Base-by-base conservation (phyloP, 1,284 basidiomycete genomes). In the Marasmius oreades region DNA sequence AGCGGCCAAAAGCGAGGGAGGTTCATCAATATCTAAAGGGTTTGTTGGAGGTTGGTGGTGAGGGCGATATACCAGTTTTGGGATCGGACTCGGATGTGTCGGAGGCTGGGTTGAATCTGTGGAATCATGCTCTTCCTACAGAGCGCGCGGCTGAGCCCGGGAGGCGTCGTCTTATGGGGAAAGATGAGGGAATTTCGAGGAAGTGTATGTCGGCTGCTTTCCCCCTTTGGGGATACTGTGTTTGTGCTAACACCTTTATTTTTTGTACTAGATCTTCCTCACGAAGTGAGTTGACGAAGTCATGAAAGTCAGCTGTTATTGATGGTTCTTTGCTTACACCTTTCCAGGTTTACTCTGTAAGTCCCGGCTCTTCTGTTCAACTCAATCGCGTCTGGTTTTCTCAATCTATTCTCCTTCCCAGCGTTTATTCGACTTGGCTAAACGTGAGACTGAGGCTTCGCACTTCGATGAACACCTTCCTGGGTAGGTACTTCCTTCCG, bases 401-500 rank as follows among this genome's bases (percentile, higher is more conserved):
- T 46, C 20, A 46, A 16, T 8, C 26, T 2, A 10, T 46, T n/a
- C 2, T 16, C 23, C 26, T 4, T 12, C 26, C 14, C 12, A 59
- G 57, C 42, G 52, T 47, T 43, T 59, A 3, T 51, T 47, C 52
- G 36, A 42, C 23, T 51, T 59, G 14, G 57, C 54, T 2, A 51
- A 59, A 55, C 57, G 53, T 23, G 57, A 55, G 34, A 31, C 28
- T 23, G 57, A 55, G 34, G 10, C 28, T 31, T 31, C 10, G 28
- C 28, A 31, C 28, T 34, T 57, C 8, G 43, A 39, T n/a, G 26
- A 31, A 16, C n/a, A 50, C 14, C 14, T 31, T 3, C 28, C 18
- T n/a, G 20, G 47, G 47, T 28, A 33, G 4, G 47, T 12, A 8
- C 28, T 31, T 31, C 28, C 28, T 45, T 11, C 12, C 14, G 11